Base-by-base conservation (phyloP, 805 yeast genomes). In the Teunomyces lycoperdinae region DNA sequence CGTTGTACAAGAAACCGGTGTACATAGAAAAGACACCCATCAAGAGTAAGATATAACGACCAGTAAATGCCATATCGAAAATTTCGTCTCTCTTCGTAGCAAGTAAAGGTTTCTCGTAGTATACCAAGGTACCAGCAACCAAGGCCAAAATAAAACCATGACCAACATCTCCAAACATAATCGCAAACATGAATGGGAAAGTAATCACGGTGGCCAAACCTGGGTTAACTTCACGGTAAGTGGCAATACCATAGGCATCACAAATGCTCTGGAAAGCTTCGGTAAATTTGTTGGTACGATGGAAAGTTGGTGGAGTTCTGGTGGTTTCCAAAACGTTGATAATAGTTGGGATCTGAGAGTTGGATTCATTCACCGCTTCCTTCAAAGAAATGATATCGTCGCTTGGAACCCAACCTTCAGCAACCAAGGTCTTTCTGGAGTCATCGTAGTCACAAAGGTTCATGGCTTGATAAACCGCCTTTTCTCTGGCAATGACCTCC, bases 351-450 rank as follows among this genome's bases (percentile, higher is more conserved):
- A 77, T 64, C 16, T 28, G 32, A 34, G 81, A 84, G 27, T 87
- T 80, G 48, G 83, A 78, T 39, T 80, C 81, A 56, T 84, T 79
- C 52, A 94, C 71, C 1, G 91, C 79, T 34, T 75, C 68, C 52
- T 84, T 85, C 48, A 92, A 81, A n/a, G 70, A 56, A 5, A 77
- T 75, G 33, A 91, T 69, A 51, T 90, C 96, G 52, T 80, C 82
- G 16, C 84, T 77, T 34, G 99, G 98, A 16, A 89, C 74, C 99
- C 99, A 94, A 29, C 98, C 99, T 73, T 95, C 98, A 16, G 95
- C 96, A 42, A 92, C 80, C 51, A 94, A 74, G 32, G 96, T 87
- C 64, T 87, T 82, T 69, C 96, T 83, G n/a, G 85, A 73, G 54
- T 81, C 88, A 61, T 87, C 95, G 65, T 84, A 86, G 61, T 87